Evolutionary conservation across 164 flowering plant genomes (phyloP).

Genomic region (Macadamia tetraphylla): DNA sequence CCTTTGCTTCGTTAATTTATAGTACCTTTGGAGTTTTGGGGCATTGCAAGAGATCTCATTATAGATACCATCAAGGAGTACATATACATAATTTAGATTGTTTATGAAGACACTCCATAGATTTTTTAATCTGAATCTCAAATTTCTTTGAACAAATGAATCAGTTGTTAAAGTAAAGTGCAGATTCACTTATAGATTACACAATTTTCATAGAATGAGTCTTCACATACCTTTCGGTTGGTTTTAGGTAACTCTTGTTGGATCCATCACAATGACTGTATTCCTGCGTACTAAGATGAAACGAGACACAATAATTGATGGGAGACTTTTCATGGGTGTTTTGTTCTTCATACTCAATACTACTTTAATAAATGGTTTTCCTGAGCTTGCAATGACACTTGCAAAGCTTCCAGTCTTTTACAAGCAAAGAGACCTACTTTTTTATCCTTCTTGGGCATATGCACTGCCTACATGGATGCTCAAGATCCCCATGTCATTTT

Average conservation of each 20-base stretch:
- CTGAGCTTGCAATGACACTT: constrained; percentile 41
- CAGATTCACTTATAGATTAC: too few species aligned
- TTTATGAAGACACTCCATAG: too few species aligned
- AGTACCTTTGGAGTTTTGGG: too few species aligned
- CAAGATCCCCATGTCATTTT: constrained; percentile 28
- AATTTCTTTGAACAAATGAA: too few species aligned
- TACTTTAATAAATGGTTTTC: constrained; percentile 36
- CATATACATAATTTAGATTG: too few species aligned
- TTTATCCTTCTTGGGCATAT: constrained; percentile 61
- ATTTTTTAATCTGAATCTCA: too few species aligned
- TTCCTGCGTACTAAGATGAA: constrained; percentile 31
- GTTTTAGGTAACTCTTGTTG: constrained; percentile 30
- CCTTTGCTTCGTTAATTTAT: too few species aligned
- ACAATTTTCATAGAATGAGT: too few species aligned
- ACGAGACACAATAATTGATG: constrained; percentile 27
- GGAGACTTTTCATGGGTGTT: constrained; percentile 37
- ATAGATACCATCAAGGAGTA: too few species aligned
- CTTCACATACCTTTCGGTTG: too few species aligned
- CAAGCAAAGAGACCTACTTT: constrained; percentile 56
- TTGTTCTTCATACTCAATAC: constrained; percentile 25
- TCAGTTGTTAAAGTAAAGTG: too few species aligned
- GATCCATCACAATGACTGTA: constrained; percentile 28
- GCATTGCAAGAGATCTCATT: too few species aligned
- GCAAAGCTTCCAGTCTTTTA: constrained; percentile 53
- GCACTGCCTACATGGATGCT: constrained; percentile 38